These are phyloP conservation scores for Exsudoporus floridanus DNA, from an alignment of 1,284 basidiomycete genomes.

Conservation along the genomic window DNA sequence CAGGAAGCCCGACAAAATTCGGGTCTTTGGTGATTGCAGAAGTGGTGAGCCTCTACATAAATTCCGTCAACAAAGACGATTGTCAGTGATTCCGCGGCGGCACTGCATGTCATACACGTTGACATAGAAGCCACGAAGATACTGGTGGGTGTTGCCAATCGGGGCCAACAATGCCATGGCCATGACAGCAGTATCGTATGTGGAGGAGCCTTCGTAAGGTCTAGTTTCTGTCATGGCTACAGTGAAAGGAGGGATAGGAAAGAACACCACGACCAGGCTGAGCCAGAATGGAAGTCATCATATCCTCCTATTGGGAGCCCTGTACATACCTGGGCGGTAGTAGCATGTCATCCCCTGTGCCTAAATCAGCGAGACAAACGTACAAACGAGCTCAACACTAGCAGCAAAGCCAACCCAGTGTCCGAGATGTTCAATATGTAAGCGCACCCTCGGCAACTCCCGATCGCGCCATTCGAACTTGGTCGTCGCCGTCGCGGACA, in stretches of 20 bases:
- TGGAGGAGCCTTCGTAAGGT: constrained; percentile 4
- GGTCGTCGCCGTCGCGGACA: constrained; percentile 36
- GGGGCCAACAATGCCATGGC: constrained; percentile 48
- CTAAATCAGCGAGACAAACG: background rate
- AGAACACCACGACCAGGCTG: background rate
- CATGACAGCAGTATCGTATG: constrained; percentile 36
- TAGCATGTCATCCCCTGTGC: background rate
- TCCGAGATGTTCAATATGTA: background rate
- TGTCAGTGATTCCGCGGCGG: background rate
- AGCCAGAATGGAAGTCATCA: constrained; percentile 6
- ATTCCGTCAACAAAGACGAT: background rate
- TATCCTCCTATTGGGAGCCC: constrained; percentile 13
- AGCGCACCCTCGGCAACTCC: constrained; percentile 28
- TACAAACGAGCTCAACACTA: background rate
- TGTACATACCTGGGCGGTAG: too few species aligned
- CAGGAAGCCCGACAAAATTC: constrained; percentile 16
- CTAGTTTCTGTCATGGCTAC: constrained; percentile 13
- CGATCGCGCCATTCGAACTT: constrained; percentile 14
- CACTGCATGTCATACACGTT: constrained; percentile 32
- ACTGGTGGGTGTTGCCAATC: constrained; percentile 48
- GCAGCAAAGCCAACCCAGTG: background rate
- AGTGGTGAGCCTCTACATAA: constrained; percentile 35
- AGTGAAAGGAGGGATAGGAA: background rate
- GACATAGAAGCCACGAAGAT: constrained; percentile 47
- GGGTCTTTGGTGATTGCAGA: constrained; percentile 29